Evolutionary conservation across 352 stramenopile genomes (phyloP).

Genomic region (Pythium monospermum): DNA sequence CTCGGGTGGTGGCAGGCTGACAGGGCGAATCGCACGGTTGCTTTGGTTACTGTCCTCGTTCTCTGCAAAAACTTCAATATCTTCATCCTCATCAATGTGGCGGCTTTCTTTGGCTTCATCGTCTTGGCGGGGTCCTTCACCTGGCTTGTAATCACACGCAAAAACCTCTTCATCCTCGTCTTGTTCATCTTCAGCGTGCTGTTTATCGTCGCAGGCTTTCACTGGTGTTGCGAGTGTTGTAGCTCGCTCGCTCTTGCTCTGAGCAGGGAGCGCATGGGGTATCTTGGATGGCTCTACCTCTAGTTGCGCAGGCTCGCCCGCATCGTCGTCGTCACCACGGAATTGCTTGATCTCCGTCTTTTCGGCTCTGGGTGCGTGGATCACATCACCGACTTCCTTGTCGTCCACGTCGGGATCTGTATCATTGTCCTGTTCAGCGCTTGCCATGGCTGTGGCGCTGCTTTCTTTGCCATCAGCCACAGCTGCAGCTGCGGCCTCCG

Average conservation of each 20-base stretch:
- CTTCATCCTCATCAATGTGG: conserved; percentile 31
- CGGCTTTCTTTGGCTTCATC: conserved; percentile 4
- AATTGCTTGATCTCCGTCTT: neutral
- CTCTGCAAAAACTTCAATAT: conserved; percentile 37
- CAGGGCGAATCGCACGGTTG: neutral
- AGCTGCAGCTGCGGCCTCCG: neutral
- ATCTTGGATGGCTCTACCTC: too few relatives aligned
- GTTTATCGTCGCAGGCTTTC: neutral
- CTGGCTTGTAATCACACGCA: conserved; percentile 18
- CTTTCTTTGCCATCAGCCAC: conserved; percentile 19
- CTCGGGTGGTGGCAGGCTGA: conserved; percentile 18
- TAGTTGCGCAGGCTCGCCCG: too few relatives aligned
- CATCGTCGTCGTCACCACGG: neutral
- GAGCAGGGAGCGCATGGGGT: neutral
- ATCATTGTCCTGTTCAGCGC: conserved; percentile 20
- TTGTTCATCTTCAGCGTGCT: neutral
- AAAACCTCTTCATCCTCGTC: conserved; percentile 20
- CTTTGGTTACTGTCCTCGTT: neutral
- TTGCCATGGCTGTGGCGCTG: too few relatives aligned
- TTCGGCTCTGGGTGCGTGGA: neutral
- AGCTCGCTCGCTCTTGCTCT: conserved; percentile 5
- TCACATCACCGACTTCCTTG: neutral
- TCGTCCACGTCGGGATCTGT: conserved; percentile 3
- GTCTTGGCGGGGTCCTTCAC: conserved; percentile 2
- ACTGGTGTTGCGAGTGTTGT: conserved; percentile 6